Conservation (phyloP, 2,329 filamentous ascomycete genomes). For the Shiraia sp. region DNA sequence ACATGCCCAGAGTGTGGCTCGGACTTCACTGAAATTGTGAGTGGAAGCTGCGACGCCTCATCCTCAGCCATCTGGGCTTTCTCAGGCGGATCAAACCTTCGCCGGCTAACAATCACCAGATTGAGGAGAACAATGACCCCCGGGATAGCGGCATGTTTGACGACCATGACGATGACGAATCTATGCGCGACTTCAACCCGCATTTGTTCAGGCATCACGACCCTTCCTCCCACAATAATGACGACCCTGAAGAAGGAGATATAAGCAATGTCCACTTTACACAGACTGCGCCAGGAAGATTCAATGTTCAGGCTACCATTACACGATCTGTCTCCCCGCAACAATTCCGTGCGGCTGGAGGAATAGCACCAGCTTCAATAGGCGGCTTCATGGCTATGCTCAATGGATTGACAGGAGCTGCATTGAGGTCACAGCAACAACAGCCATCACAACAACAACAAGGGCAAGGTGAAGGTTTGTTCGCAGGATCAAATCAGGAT, state of each 20-base stretch:
- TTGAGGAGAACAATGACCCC: conserved; percentile 65
- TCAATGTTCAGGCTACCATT: conserved; percentile 41
- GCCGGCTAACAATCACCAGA: conserved; percentile 40
- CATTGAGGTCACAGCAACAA: conserved; percentile 11
- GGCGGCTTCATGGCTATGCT: conserved; percentile 53
- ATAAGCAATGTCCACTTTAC: conserved; percentile 53
- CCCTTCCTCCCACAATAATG: conserved; percentile 51
- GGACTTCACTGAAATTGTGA: conserved; percentile 85
- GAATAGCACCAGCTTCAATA: conserved; percentile 32
- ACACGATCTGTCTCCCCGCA: conserved; percentile 36
- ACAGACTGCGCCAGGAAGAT: conserved; percentile 39
- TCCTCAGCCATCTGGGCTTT: conserved; percentile 1
- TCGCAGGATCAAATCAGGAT: conserved; percentile 9
- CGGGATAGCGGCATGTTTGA: conserved; percentile 48
- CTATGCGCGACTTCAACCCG: conserved; percentile 33
- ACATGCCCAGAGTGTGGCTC: conserved; percentile 76
- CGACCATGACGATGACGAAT: conserved; percentile 33
- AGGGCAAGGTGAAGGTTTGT: conserved; percentile 21
- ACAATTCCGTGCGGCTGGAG: conserved; percentile 14
- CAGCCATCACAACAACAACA: conserved; percentile 8
- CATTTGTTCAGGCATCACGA: conserved; percentile 15
- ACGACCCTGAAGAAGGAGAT: conserved; percentile 55
- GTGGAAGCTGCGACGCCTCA: conserved; percentile 39
- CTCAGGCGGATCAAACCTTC: neutral
- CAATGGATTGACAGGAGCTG: conserved; percentile 48